Evolutionary conservation across 1,284 basidiomycete species (phyloP), one percentile per base, ranked within the genome.

Genomic region (Apiotrichum veenhuisii): DNA sequence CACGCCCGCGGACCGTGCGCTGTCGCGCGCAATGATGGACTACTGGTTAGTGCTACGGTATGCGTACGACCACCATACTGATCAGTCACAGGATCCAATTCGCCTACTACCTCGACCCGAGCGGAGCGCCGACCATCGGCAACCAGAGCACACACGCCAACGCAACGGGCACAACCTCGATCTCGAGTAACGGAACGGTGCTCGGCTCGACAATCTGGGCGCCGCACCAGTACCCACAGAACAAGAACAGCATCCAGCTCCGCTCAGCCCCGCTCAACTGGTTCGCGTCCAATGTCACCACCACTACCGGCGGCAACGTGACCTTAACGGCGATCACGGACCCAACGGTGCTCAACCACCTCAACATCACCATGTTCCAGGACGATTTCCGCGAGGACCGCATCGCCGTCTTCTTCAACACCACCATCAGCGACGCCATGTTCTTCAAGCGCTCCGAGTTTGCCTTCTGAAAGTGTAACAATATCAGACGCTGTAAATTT

Each of bases 61-160:
- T 14, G 27, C 20, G 17, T 40, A n/a, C n/a, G n/a, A n/a, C n/a
- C n/a, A n/a, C n/a, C n/a, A 15, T 14, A 26, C 43, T 57, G 36
- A 54, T 33, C n/a, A n/a, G n/a, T n/a, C 0, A 15, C 18, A 70
- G 46, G 70, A 52, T 73, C 58, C 73, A 73, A 64, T 76, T 76
- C 62, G 71, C 67, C 34, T 69, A 69, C 58, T 67, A 65, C 64
- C 55, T 63, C 46, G 62, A 72, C 52, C 72, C 72, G 20, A 71
- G 70, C 60, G 63, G 58, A n/a, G 30, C 30, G 5, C 30, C 12
- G 30, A 30, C 5, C 12, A n/a, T n/a, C n/a, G n/a, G n/a, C n/a
- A n/a, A n/a, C n/a, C n/a, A n/a, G n/a, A n/a, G n/a, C n/a, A n/a
- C 22, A 4, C 18, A 14, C 42, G 15, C 11, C 3, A 44, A 44